phyloP scores from a whole-genome alignment of 164 flowering plant genomes.

The Vitis riparia region DNA sequence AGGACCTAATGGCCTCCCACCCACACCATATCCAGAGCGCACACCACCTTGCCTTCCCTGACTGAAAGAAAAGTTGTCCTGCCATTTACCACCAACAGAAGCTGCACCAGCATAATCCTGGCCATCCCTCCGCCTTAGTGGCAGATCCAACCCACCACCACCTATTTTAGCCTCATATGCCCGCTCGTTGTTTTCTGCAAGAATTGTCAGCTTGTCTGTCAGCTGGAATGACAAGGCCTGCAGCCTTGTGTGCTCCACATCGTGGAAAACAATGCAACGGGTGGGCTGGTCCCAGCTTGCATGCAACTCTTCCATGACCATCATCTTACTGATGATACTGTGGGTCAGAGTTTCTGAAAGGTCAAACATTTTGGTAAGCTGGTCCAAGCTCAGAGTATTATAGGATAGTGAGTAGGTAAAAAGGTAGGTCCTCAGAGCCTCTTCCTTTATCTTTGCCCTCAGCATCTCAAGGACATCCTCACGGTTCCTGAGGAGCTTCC shows the following conservation, averaged over 20 bases:
- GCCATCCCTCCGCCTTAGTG: conserved; percentile 65
- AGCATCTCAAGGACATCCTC: conserved; percentile 80
- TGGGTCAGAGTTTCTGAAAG: conserved; percentile 56
- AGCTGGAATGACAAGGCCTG: conserved; percentile 83
- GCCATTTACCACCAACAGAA: conserved; percentile 63
- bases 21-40: conserved; percentile 37
- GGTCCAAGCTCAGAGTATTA: conserved; percentile 69
- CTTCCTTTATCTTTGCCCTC: conserved; percentile 80
- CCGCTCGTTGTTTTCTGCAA: conserved; percentile 88
- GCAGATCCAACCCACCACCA: conserved; percentile 73
- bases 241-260: conserved; percentile 66
- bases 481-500: conserved; percentile 71
- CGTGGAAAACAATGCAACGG: conserved; percentile 66
- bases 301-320: conserved; percentile 84
- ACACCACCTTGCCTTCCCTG: conserved; percentile 67
- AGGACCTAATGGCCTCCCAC: conserved; percentile 40
- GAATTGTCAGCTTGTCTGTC: conserved; percentile 69
- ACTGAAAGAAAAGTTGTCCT: conserved; percentile 38
- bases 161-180: conserved; percentile 77
- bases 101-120: conserved; percentile 64
- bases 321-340: conserved; percentile 86
- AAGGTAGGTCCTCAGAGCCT: conserved; percentile 84
- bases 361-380: conserved; percentile 78
- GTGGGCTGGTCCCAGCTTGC: conserved; percentile 98
- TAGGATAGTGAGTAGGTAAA: conserved; percentile 70